Evolutionary conservation across 345 rosid genomes (phyloP), one percentile per base, ranked within the genome.

Genomic region (Turritis glabra): DNA sequence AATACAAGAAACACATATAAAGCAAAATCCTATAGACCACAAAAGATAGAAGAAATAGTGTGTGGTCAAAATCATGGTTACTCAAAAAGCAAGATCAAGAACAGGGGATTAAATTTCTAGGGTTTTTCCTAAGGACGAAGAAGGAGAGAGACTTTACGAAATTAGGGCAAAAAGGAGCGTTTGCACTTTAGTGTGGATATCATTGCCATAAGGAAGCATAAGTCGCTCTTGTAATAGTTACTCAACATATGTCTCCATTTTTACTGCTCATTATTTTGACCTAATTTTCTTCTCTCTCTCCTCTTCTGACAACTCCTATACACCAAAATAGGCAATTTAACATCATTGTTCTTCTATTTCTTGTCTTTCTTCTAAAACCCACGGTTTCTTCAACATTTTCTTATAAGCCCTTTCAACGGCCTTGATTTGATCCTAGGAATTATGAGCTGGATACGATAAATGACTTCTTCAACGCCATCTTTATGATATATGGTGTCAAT

Each of bases 161-260:
- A 63, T 71, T 80, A 74, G 70, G 74, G 81, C 32, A 63, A 60
- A 73, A 40, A 48, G 52, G 32, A 53, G 64, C 23, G 47, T 56
- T 56, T 50, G 82, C 57, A 63, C 72, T 80, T 80, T 43, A 43
- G 70, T 50, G 11, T 56, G 37, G 79, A 66, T 48, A 71, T 37
- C 53, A 56, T 63, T 77, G 33, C 80, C 66, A 70, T 71, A 60
- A 69, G 11, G 18, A 76, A 69, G 80, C 79, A 76, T 76, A 69
- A 76, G 80, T 76, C 80, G 80, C 80, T 70, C 76, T 77, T 77
- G 76, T 69, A 77, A 70, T 77, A 70, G 76, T 77, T 77, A 77
- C 75, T 71, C 76, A 77, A 63, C 80, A 77, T 71, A 77, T 77
- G 75, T 71, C 80, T 70, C 75, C 60, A 63, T 56, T 77, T 70